Conservation (phyloP, 1,139 yeast genomes). For the Yamadazyma conglobata region DNA sequence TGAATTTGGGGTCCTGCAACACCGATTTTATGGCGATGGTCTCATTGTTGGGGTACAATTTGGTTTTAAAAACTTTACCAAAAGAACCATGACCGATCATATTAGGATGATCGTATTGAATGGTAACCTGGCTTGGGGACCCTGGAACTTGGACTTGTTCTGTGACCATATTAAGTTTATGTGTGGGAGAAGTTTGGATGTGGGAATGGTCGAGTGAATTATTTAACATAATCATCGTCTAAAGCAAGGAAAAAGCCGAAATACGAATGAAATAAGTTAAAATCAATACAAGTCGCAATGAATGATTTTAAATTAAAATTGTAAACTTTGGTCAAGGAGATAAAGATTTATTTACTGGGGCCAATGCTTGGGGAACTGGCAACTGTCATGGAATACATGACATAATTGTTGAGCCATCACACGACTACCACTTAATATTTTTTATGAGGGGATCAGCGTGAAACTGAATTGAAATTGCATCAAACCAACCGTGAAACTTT, state of each 20-base stretch:
- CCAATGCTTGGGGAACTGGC: no score
- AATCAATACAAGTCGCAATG: no score
- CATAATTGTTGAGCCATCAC: conserved; percentile 3
- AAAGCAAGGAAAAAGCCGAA: background rate
- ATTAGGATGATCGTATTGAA: conserved; percentile 68
- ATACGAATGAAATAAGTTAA: no score
- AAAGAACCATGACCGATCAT: conserved; percentile 98
- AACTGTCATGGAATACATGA: conserved; percentile 2
- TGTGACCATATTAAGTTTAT: conserved; percentile 3
- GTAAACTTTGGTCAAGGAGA: no score
- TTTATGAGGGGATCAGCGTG: no score
- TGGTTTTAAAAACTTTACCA: conserved; percentile 92
- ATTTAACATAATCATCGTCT: background rate
- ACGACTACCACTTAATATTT: no score
- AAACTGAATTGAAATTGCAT: no score
- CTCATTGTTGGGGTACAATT: conserved; percentile 69
- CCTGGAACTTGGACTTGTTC: conserved; percentile 6
- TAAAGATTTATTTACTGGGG: no score
- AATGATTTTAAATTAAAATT: no score
- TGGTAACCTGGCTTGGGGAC: conserved; percentile 50
- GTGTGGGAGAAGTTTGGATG: background rate
- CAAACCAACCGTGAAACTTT: no score
- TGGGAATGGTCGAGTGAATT: no score
- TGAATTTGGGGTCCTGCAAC: conserved; percentile 90
- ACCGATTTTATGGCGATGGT: conserved; percentile 92